Percentiles rank a stretch among this genome's conserved stretches.
Conservation (phyloP, 345 rosid genomes). For the Sisymbrium irio region DNA sequence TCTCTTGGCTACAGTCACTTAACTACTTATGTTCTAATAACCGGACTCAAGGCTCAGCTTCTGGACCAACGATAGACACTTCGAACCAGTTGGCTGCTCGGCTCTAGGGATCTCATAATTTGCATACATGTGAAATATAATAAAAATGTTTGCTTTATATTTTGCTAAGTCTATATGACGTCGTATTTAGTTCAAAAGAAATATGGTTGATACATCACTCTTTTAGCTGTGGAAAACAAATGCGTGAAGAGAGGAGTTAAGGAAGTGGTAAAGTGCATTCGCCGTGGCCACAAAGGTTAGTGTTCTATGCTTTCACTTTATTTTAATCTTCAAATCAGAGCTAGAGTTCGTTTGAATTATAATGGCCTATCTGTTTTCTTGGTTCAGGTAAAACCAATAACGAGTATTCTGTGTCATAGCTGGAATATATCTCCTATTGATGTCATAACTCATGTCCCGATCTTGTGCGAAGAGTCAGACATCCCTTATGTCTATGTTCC, state of each 20-base stretch:
- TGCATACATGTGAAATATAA: constrained; percentile 1
- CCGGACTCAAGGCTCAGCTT: constrained; percentile 21
- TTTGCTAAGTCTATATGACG: background rate
- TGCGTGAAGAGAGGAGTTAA: constrained; percentile 94
- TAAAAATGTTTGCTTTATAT: background rate
- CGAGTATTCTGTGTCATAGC: constrained; percentile 63
- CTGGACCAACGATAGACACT: constrained; percentile 17
- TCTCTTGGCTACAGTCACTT: constrained; percentile 89
- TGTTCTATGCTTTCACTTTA: background rate
- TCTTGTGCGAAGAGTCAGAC: constrained; percentile 75
- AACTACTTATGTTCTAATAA: constrained; percentile 61
- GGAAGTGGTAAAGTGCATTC: constrained; percentile 86
- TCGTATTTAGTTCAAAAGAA: too few relatives aligned
- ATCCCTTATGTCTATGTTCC: constrained; percentile 77
- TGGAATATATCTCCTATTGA: constrained; percentile 89
- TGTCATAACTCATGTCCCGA: constrained; percentile 83
- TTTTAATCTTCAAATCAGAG: background rate
- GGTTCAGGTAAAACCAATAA: background rate
- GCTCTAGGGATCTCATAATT: constrained; percentile 35
- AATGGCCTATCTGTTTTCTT: background rate
- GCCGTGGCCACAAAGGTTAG: constrained; percentile 75
- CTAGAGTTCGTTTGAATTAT: background rate
- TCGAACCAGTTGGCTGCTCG: constrained; percentile 41
- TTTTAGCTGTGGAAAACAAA: constrained; percentile 73
- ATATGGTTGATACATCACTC: background rate